Conservation (phyloP, 2,329 filamentous ascomycete genomes). For the Botrytis fragariae region DNA sequence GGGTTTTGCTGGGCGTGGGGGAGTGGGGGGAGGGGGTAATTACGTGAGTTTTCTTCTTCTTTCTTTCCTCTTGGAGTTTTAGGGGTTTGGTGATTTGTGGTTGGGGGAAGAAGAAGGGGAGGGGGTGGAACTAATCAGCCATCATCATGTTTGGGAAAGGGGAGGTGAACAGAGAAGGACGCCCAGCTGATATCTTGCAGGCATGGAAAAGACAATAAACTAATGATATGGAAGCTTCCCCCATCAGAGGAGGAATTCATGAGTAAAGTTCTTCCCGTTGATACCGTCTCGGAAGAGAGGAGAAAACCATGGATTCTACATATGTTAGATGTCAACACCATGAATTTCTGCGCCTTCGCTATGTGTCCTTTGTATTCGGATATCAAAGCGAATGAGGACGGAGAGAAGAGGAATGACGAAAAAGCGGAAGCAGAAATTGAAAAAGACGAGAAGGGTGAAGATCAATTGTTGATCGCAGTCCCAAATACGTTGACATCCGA, state of each 20-base stretch:
- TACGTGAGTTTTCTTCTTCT: slow-evolving; percentile 60
- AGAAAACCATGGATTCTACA: slow-evolving; percentile 82
- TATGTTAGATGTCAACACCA: slow-evolving; percentile 79
- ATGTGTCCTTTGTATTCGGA: not conserved
- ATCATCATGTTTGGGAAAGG: not conserved
- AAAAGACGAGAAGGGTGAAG: not conserved
- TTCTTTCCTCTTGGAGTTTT: not conserved
- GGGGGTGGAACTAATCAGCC: too few relatives aligned
- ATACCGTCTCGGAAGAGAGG: slow-evolving; percentile 49
- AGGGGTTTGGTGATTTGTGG: not conserved
- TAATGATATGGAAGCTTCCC: slow-evolving; percentile 78
- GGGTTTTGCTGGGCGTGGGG: slow-evolving; percentile 68
- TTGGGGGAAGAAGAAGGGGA: not conserved
- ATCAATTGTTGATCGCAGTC: slow-evolving; percentile 69
- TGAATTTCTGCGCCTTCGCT: slow-evolving; percentile 92
- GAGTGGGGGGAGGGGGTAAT: slow-evolving; percentile 74
- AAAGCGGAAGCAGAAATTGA: not conserved
- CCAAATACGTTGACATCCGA: slow-evolving; percentile 75
- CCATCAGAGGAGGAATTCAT: slow-evolving; percentile 59
- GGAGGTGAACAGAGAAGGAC: too few relatives aligned
- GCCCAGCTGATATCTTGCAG: slow-evolving; percentile 47
- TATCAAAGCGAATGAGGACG: too few relatives aligned
- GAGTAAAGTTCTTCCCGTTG: slow-evolving; percentile 69
- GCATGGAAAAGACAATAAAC: slow-evolving; percentile 84
- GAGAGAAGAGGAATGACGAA: not conserved